A percentile compares a stretch with the other conserved stretches of the same genome.
These are phyloP conservation scores for Vigna nakashimae DNA, from an alignment of 306 rosid species.

Conservation along the genomic window DNA sequence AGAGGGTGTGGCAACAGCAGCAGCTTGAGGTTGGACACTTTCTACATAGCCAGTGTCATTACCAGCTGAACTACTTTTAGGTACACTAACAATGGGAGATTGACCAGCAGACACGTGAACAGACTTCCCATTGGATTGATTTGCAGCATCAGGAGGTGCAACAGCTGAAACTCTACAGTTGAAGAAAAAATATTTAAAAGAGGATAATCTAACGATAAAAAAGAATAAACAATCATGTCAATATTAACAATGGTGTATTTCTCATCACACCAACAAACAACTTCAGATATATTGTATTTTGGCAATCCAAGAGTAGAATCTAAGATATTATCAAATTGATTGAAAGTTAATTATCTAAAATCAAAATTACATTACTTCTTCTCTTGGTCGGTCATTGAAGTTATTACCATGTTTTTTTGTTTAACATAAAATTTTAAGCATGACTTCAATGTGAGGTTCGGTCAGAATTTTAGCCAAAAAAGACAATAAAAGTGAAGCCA, in stretches of 20 bases:
- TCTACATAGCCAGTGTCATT: slow-evolving; percentile 47
- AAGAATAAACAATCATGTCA: slow-evolving; percentile 1
- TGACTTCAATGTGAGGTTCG: slow-evolving; percentile 28
- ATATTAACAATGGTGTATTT: not conserved
- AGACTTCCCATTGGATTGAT: slow-evolving; percentile 62
- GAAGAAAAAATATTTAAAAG: slow-evolving; percentile 8
- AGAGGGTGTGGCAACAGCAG: slow-evolving; percentile 47
- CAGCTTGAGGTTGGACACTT: slow-evolving; percentile 53
- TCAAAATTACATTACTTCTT: slow-evolving; percentile 3
- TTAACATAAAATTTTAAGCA: slow-evolving; percentile 2
- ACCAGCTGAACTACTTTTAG: slow-evolving; percentile 46
- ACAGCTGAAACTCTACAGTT: slow-evolving; percentile 58
- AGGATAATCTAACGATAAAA: slow-evolving; percentile 6
- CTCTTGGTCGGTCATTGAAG: slow-evolving; percentile 3
- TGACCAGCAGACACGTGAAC: slow-evolving; percentile 47
- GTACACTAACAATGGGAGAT: slow-evolving; percentile 41
- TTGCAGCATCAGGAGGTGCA: slow-evolving; percentile 52
- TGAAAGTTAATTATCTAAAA: slow-evolving; percentile 9
- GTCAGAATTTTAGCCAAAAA: slow-evolving; percentile 9
- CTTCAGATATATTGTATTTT: not conserved
- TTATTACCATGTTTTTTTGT: not conserved
- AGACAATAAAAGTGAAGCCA: slow-evolving; percentile 4
- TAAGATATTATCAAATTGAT: slow-evolving; percentile 24
- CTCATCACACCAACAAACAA: not conserved
- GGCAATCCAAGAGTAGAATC: slow-evolving; percentile 4